Evolutionary conservation across 1,284 basidiomycete genomes (phyloP).

Genomic region (Ganoderma multipileum): DNA sequence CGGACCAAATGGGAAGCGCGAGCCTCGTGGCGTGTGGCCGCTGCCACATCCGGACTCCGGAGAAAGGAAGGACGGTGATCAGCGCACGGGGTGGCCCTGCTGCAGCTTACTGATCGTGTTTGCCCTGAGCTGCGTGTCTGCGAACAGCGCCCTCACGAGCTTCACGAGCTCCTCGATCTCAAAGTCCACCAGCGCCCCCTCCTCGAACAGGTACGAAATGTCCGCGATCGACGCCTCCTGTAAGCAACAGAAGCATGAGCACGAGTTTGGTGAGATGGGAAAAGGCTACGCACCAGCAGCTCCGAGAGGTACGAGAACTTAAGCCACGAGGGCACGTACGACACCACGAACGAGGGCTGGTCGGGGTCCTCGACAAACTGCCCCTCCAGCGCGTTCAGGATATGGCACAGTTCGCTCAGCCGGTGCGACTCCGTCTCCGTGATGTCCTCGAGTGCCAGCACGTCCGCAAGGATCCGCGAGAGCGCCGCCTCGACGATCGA

Average conservation of each 20-base stretch:
- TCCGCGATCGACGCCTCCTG: slow-evolving; percentile 94
- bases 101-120: slow-evolving; percentile 80
- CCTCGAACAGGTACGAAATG: slow-evolving; percentile 92
- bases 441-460: slow-evolving; percentile 88
- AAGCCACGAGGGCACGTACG: slow-evolving; percentile 90
- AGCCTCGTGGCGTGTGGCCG: slow-evolving; percentile 1
- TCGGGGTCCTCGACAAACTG: slow-evolving; percentile 76
- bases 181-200: slow-evolving; percentile 92
- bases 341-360: slow-evolving; percentile 74
- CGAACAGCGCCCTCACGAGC: slow-evolving; percentile 88
- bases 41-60: slow-evolving; percentile 1
- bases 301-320: slow-evolving; percentile 95
- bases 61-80: slow-evolving; percentile 15
- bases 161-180: slow-evolving; percentile 82
- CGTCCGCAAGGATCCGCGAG: slow-evolving; percentile 72
- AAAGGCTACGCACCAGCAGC: slow-evolving; percentile 68
- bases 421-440: slow-evolving; percentile 89
- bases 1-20: background rate
- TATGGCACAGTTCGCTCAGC: slow-evolving; percentile 82
- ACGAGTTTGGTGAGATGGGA: slow-evolving; percentile 8
- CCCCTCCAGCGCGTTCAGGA: slow-evolving; percentile 80
- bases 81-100: slow-evolving; percentile 57
- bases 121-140: slow-evolving; percentile 85
- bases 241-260: slow-evolving; percentile 23
- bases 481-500: slow-evolving; percentile 78